These are phyloP conservation scores for Hemileia vastatrix DNA, from an alignment of 1,284 basidiomycete genomes.

Conservation along the genomic window DNA sequence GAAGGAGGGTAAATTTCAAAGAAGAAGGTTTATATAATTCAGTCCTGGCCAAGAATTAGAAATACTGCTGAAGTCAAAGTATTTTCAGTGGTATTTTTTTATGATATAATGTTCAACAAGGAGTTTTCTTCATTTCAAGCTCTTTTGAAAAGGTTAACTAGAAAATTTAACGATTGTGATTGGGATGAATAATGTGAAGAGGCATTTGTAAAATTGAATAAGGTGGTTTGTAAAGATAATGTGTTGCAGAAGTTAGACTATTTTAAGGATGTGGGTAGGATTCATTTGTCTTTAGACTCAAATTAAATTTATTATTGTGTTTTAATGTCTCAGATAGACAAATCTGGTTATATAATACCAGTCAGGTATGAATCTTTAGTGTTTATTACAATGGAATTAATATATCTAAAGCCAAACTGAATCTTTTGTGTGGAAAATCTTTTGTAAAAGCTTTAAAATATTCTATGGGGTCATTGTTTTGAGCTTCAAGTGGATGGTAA, in stretches of 20 bases:
- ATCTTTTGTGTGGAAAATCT: too few relatives aligned
- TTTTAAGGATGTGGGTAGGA: neutral
- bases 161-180: neutral
- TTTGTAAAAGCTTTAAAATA: too few relatives aligned
- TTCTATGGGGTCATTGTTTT: neutral
- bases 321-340: neutral
- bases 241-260: slow-evolving; percentile 1
- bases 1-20: too few relatives aligned
- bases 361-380: neutral
- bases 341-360: neutral
- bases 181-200: neutral
- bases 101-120: neutral
- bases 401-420: too few relatives aligned
- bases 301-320: neutral
- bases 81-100: too few relatives aligned
- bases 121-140: neutral
- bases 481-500: neutral
- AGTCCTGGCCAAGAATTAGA: too few relatives aligned
- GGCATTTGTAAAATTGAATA: neutral
- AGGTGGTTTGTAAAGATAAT: neutral
- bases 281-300: neutral
- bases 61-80: too few relatives aligned
- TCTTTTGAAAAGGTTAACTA: neutral
- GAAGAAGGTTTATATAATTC: too few relatives aligned
- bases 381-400: too few relatives aligned